Percentiles rank a stretch among this genome's conserved stretches.
phyloP scores from a whole-genome alignment of 352 stramenopile genomes.

The Globisporangium iwayamae region DNA sequence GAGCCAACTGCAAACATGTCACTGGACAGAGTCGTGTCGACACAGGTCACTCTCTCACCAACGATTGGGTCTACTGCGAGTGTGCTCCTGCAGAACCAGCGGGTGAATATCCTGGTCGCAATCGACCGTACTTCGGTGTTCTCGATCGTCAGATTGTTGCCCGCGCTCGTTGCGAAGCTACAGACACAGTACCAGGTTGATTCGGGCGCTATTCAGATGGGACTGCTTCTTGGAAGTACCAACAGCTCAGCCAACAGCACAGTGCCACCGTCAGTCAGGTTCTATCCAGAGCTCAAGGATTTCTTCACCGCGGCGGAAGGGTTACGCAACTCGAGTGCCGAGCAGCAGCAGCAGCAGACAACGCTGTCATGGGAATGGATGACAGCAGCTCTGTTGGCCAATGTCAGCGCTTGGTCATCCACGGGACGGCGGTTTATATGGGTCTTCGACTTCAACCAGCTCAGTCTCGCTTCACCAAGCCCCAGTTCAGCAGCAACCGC shows the following conservation, averaged over 20 bases:
- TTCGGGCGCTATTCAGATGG: conserved; percentile 24
- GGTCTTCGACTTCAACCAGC: conserved; percentile 14
- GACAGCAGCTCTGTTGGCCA: not conserved
- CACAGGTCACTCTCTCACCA: conserved; percentile 30
- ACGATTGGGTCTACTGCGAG: conserved; percentile 6
- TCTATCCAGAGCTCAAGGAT: conserved; percentile 10
- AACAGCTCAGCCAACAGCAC: not conserved
- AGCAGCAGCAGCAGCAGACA: conserved; percentile 2
- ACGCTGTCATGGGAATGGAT: conserved; percentile 9
- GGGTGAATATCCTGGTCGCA: conserved; percentile 45
- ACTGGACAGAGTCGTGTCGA: conserved; percentile 33
- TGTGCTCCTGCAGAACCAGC: conserved; percentile 26
- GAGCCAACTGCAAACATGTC: conserved; percentile 17
- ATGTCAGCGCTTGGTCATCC: conserved; percentile 24
- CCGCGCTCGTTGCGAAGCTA: conserved; percentile 32
- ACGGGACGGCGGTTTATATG: conserved; percentile 21
- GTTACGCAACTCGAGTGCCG: not conserved
- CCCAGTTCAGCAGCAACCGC: conserved; percentile 1
- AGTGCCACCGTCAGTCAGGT: conserved; percentile 5
- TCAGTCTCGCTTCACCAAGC: conserved; percentile 10
- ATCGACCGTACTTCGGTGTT: conserved; percentile 30
- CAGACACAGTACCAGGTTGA: conserved; percentile 29
- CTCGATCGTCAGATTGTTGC: conserved; percentile 28
- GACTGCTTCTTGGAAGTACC: conserved; percentile 23
- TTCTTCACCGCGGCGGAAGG: conserved; percentile 22